Percentiles rank a stretch among this genome's conserved stretches.
phyloP scores from a whole-genome alignment of 441 rosid species.

The Metrosideros polymorpha region DNA sequence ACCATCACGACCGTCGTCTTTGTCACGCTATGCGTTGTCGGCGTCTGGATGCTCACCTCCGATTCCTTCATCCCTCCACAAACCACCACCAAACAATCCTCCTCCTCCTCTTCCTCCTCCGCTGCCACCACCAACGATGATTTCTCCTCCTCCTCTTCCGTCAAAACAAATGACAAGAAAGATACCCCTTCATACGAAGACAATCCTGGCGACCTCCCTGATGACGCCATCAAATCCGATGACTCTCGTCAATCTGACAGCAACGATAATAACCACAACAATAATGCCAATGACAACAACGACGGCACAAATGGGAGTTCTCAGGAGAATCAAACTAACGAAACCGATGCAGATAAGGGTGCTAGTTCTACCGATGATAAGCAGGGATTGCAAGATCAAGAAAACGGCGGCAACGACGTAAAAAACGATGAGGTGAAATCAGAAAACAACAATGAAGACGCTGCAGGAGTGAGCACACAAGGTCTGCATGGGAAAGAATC shows the following conservation, averaged over 20 bases:
- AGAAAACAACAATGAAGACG: background rate
- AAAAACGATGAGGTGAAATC: background rate
- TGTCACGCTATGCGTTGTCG: constrained; percentile 54
- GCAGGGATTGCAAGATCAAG: background rate
- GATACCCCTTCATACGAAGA: constrained; percentile 48
- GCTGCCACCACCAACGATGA: background rate
- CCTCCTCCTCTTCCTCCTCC: constrained; percentile 18
- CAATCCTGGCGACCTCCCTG: constrained; percentile 82
- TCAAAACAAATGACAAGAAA: constrained; percentile 6
- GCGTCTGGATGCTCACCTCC: constrained; percentile 75
- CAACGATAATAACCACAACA: background rate
- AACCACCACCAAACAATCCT: constrained; percentile 22
- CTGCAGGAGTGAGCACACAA: constrained; percentile 2
- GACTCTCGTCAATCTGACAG: constrained; percentile 13
- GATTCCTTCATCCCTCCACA: constrained; percentile 43
- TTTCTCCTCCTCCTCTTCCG: background rate
- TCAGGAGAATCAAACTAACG: background rate
- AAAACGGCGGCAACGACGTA: background rate
- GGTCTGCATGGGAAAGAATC: constrained; percentile 18
- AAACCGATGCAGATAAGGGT: background rate
- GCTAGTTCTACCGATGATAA: background rate
- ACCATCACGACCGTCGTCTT: constrained; percentile 63
- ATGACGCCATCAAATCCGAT: constrained; percentile 70
- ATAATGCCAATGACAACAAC: background rate
- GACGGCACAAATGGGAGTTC: background rate